phyloP scores from a whole-genome alignment of 2,329 filamentous ascomycete genomes.

The Venturia pyrina region DNA sequence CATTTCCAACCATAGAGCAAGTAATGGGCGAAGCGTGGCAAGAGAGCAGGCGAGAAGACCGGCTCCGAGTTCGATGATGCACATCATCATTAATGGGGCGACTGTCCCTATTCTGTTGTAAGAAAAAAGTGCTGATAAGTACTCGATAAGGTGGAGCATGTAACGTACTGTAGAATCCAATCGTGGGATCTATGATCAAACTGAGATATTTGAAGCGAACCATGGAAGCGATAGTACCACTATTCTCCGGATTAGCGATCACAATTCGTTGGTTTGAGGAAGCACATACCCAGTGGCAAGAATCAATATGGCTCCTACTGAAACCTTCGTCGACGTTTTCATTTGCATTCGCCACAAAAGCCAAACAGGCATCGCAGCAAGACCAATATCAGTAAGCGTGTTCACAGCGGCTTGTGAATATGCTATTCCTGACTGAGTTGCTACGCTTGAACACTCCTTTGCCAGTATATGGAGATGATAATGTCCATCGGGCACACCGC shows the following conservation, averaged over 20 bases:
- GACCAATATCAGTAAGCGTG: slow-evolving; percentile 25
- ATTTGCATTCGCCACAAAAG: slow-evolving; percentile 33
- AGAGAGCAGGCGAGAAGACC: slow-evolving; percentile 12
- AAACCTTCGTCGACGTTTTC: slow-evolving; percentile 30
- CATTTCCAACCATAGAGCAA: background rate
- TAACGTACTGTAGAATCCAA: background rate
- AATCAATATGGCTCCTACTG: slow-evolving; percentile 29
- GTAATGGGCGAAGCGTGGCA: slow-evolving; percentile 11
- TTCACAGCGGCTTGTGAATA: slow-evolving; percentile 22
- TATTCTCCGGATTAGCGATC: background rate
- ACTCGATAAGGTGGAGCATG: background rate
- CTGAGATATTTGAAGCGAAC: slow-evolving; percentile 8
- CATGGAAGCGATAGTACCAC: slow-evolving; percentile 7
- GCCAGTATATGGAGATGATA: background rate
- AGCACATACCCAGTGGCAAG: slow-evolving; percentile 25
- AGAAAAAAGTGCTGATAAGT: background rate
- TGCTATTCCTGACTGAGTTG: slow-evolving; percentile 9
- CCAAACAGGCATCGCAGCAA: slow-evolving; percentile 29
- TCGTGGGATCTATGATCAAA: background rate
- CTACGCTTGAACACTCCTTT: slow-evolving; percentile 1
- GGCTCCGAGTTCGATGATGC: slow-evolving; percentile 8
- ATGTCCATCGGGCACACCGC: slow-evolving; percentile 18
- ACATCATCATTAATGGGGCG: slow-evolving; percentile 1
- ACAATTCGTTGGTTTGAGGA: background rate
- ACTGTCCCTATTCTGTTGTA: background rate